Evolutionary conservation across 208 protist species (phyloP).

Genomic region (Leptomonas pyrrhocoris): DNA sequence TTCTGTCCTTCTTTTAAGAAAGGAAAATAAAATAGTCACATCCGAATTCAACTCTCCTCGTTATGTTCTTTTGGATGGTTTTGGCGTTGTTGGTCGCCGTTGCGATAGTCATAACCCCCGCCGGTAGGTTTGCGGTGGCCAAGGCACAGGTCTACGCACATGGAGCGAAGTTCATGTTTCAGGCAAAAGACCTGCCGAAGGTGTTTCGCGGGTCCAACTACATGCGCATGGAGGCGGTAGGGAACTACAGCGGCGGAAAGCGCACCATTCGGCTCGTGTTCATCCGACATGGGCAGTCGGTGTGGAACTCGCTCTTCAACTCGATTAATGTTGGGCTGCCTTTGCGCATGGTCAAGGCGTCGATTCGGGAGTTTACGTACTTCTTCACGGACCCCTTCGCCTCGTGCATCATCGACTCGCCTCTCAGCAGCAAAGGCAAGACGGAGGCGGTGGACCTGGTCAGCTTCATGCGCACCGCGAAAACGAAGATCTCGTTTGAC

Average conservation of each 20-base stretch:
- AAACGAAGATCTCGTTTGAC: slow-evolving; percentile 70
- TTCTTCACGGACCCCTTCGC: slow-evolving; percentile 82
- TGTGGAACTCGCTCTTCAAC: slow-evolving; percentile 95
- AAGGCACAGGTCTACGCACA: slow-evolving; percentile 64
- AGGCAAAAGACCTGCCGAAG: slow-evolving; percentile 75
- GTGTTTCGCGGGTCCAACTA: slow-evolving; percentile 72
- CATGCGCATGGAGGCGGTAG: slow-evolving; percentile 46
- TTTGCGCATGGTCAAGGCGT: slow-evolving; percentile 55
- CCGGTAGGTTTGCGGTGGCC: slow-evolving; percentile 42
- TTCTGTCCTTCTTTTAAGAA: too few relatives aligned
- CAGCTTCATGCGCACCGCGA: slow-evolving; percentile 64
- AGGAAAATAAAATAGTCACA: too few relatives aligned
- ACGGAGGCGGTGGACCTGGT: slow-evolving; percentile 74
- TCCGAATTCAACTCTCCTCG: background rate
- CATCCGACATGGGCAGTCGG: slow-evolving; percentile 91
- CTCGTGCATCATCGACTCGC: slow-evolving; percentile 91
- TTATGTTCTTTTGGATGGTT: slow-evolving; percentile 82
- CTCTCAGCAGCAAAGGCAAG: slow-evolving; percentile 77
- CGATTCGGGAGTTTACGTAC: slow-evolving; percentile 50
- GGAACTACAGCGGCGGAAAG: slow-evolving; percentile 40
- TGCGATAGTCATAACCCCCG: slow-evolving; percentile 45
- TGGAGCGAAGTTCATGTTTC: slow-evolving; percentile 64
- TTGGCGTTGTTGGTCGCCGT: slow-evolving; percentile 57
- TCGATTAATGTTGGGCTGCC: slow-evolving; percentile 61
- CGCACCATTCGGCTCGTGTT: slow-evolving; percentile 89